Evolutionary conservation across 805 yeast genomes (phyloP), one percentile per base, ranked within the genome.

Genomic region (Kuraishia ogatae): DNA sequence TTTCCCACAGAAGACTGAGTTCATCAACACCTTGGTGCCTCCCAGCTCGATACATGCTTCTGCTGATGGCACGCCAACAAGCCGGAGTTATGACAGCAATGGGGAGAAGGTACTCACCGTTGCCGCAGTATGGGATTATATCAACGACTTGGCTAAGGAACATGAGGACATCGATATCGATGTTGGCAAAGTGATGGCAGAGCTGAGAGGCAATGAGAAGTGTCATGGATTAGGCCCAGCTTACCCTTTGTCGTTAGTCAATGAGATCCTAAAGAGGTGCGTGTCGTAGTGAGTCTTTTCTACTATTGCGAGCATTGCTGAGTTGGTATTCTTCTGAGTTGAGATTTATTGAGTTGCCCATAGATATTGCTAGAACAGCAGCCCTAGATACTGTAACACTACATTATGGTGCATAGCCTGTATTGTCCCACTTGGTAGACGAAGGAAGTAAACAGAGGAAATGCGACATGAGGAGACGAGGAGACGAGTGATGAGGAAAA

Each of bases 211-310:
- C 1, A 67, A 77, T 39, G 96, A 88, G 65, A 76, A 72, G 46
- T 89, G 96, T 64, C 93, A 89, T 65, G 94, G 92, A 1, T 78
- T 73, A 62, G 97, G 96, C 0, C 87, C 89, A 7, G 88, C 87
- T 1, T 83, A 83, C 60, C 75, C 81, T 0, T 58, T 81, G 46
- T 64, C 62, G 1, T 43, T 73, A 53, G 76, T 83, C 20, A 76
- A 81, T 57, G 62, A 69, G 49, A 67, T 71, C 13, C 64, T 78
- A 11, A 43, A 52, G 39, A 15, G 23, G 39, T 52, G 50, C 24
- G 46, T 46, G 46, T 24, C 39, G 23, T 52, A 19, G 39, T 17
- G 10, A 6, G 10, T 5, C 29, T 26, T 6, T 26, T 6, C 29
- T 5, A 26, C 29, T 5, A 26, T 10, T 10, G 48, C n/a, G n/a